Evolutionary conservation across 1,284 basidiomycete species (phyloP), one percentile per base, ranked within the genome.

Genomic region (Vanrija sp.): DNA sequence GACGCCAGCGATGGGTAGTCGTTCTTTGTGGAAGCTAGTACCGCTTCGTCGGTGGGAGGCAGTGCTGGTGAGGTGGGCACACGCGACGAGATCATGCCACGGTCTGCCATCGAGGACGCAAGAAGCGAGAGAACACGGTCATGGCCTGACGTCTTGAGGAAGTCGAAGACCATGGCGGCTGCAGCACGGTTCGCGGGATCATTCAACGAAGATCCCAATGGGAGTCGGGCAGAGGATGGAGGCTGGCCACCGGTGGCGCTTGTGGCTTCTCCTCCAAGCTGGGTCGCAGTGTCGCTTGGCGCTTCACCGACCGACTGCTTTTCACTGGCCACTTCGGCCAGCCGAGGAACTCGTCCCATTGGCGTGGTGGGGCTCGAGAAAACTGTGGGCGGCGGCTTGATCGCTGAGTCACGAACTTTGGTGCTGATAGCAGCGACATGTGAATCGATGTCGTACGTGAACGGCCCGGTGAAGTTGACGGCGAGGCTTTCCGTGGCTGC

Each of bases 371-470:
- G 44, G 37, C 6, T n/a, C 47, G 45, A 45, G 47, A 59, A 59
- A 3, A 6, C 23, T n/a, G 35, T 41, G 16, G 24, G 42, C 47
- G 39, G 37, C 15, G 43, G 42, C 4, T 16, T 24, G 15, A 51
- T 41, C 22, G 35, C 23, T 7, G n/a, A 20, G 16, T 8, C 24
- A 16, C 16, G 67, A 59, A 27, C 62, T 15, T 25, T 24, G 25
- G 46, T 61, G 27, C 64, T 64, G 23, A 67, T 64, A 41, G 66
- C 58, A 25, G 54, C 47, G 19, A 88, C 86, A 66, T 91, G 83
- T 49, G 84, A 82, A 53, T 89, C 86, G 67, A 97, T 94, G 71
- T 94, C 90, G 71, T 84, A 96, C 64, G 78, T 81, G 82, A 96
- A 97, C 2, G 85, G 81, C 16, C 85, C 83, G 56, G 44, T 88